Conservation (phyloP, 2,329 filamentous ascomycete genomes). For the Decorospora gaudefroyi region DNA sequence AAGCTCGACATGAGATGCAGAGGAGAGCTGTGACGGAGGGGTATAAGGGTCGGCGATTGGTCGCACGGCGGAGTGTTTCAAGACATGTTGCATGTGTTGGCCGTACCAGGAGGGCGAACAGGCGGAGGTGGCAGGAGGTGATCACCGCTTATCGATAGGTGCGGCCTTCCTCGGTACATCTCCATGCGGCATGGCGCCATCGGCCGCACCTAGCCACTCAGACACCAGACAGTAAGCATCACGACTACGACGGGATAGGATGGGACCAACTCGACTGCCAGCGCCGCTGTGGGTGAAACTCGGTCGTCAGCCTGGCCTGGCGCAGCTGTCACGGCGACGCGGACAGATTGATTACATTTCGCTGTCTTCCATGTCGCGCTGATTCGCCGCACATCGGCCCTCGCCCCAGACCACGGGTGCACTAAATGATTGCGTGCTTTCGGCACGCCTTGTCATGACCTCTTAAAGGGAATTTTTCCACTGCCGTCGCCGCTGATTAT, state of each 20-base stretch:
- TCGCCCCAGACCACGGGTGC: slow-evolving; percentile 20
- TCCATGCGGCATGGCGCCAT: slow-evolving; percentile 19
- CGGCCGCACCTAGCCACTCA: slow-evolving; percentile 21
- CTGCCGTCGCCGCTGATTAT: slow-evolving; percentile 31
- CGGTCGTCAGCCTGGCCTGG: slow-evolving; percentile 16
- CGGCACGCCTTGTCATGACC: slow-evolving; percentile 25
- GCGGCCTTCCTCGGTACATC: slow-evolving; percentile 19
- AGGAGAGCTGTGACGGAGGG: slow-evolving; percentile 19
- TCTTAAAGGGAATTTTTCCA: slow-evolving; percentile 35
- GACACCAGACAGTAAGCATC: slow-evolving; percentile 19
- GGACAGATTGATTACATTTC: slow-evolving; percentile 9
- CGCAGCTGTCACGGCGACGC: slow-evolving; percentile 3
- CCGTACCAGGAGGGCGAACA: slow-evolving; percentile 20
- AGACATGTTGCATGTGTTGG: slow-evolving; percentile 30
- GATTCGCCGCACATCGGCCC: slow-evolving; percentile 21
- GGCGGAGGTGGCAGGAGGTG: slow-evolving; percentile 22
- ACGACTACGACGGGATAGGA: slow-evolving; percentile 2
- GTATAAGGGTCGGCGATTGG: slow-evolving; percentile 22
- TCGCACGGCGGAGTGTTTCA: slow-evolving; percentile 25
- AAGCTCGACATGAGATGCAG: slow-evolving; percentile 43
- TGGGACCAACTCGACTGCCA: slow-evolving; percentile 15
- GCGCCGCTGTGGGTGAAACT: slow-evolving; percentile 4
- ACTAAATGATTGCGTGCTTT: slow-evolving; percentile 30
- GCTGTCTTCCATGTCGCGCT: slow-evolving; percentile 15
- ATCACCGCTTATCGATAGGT: slow-evolving; percentile 30